A percentile compares a stretch with the other conserved stretches of the same genome.
Conservation (phyloP, 225 moss, liverwort and hornwort genomes). For the Pseudisothecium myosuroides region DNA sequence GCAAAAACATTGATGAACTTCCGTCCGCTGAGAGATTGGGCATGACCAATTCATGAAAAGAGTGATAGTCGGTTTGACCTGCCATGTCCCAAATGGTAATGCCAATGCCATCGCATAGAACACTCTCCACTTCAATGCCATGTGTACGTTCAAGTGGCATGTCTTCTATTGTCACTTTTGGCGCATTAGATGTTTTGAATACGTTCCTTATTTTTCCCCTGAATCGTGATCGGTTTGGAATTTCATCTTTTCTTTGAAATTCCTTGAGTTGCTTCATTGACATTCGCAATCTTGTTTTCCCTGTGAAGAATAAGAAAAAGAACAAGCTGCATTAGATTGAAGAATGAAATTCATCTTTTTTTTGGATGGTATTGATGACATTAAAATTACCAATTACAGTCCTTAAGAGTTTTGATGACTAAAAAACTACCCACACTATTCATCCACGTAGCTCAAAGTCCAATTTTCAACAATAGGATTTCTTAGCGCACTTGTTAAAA, state of each 20-base stretch:
- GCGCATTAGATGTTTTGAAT: fast-evolving
- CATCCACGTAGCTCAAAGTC: fast-evolving
- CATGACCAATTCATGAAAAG: not conserved
- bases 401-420: not conserved
- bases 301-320: fast-evolving
- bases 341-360: fast-evolving
- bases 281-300: not conserved
- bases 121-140: not conserved
- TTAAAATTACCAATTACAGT: fast-evolving
- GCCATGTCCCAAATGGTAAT: slow-evolving; percentile 1
- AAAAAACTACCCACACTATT: fast-evolving
- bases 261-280: not conserved
- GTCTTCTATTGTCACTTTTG: not conserved
- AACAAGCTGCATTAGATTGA: fast-evolving
- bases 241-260: not conserved
- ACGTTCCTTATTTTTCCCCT: fast-evolving
- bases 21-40: not conserved
- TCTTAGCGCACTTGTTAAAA: fast-evolving
- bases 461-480: fast-evolving
- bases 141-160: not conserved
- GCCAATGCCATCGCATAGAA: not conserved
- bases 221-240: fast-evolving
- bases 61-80: not conserved
- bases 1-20: not conserved
- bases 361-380: too few relatives aligned